phyloP scores from a whole-genome alignment of 805 yeast genomes.

The Metschnikowia picachoensis region DNA sequence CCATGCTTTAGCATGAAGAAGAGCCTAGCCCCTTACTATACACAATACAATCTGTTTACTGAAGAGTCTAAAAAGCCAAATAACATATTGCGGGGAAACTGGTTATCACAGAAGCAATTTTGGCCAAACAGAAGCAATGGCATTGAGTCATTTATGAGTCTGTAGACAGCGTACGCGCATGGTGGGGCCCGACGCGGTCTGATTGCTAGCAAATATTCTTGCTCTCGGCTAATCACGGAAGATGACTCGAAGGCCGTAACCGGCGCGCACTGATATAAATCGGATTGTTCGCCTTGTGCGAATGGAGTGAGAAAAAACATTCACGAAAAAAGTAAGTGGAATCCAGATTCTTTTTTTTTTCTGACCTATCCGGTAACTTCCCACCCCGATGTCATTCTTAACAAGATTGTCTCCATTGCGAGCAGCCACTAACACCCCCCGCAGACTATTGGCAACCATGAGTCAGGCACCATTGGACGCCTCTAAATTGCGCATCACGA shows the following conservation, averaged over 20 bases:
- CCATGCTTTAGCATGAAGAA: no score
- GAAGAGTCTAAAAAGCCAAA: no score
- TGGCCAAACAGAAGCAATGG: no score
- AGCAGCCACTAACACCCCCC: slow-evolving; percentile 13
- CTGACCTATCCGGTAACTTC: neutral
- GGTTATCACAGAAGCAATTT: no score
- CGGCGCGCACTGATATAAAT: slow-evolving; percentile 9
- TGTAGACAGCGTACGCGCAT: no score
- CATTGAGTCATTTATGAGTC: no score
- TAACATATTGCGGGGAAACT: no score
- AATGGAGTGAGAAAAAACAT: neutral
- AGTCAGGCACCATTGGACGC: slow-evolving; percentile 34
- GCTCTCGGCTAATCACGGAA: slow-evolving; percentile 14
- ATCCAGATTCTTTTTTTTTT: neutral
- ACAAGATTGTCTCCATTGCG: slow-evolving; percentile 2
- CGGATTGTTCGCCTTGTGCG: slow-evolving; percentile 2
- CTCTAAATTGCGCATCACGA: slow-evolving; percentile 32
- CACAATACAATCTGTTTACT: no score
- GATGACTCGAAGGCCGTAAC: slow-evolving; percentile 10
- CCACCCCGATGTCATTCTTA: slow-evolving; percentile 1
- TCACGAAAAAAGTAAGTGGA: neutral
- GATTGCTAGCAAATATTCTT: neutral
- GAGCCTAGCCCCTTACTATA: no score
- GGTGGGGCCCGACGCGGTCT: no score
- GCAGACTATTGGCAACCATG: slow-evolving; percentile 19